phyloP scores from a whole-genome alignment of 2,329 filamentous ascomycete genomes.

The Trichoderma semiorbis region DNA sequence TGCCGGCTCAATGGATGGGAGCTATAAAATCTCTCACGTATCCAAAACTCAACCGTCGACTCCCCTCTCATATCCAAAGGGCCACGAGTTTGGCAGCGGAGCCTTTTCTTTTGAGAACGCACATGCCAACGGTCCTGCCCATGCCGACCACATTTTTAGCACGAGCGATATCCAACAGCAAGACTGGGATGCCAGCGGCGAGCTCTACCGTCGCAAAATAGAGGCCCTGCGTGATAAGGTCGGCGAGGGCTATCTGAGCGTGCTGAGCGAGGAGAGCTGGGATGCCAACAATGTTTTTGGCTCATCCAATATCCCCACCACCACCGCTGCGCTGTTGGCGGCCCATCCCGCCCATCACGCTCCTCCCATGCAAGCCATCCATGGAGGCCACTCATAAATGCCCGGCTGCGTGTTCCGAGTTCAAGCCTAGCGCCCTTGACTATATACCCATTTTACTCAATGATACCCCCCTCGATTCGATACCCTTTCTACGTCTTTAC shows the following conservation, averaged over 20 bases:
- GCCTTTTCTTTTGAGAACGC: slow-evolving; percentile 6
- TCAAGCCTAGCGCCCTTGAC: not conserved
- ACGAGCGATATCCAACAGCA: slow-evolving; percentile 27
- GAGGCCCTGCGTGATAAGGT: slow-evolving; percentile 82
- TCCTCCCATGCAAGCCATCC: slow-evolving; percentile 45
- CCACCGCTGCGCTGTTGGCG: slow-evolving; percentile 29
- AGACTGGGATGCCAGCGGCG: slow-evolving; percentile 66
- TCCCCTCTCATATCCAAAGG: slow-evolving; percentile 32
- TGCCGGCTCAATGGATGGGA: slow-evolving; percentile 26
- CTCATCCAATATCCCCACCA: slow-evolving; percentile 25
- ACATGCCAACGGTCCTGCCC: not conserved
- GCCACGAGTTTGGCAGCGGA: slow-evolving; percentile 29
- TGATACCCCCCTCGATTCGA: slow-evolving; percentile 27
- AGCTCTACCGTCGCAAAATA: slow-evolving; percentile 83
- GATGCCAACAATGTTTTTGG: slow-evolving; percentile 37
- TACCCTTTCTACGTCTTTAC: slow-evolving; percentile 17
- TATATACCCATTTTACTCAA: slow-evolving; percentile 23
- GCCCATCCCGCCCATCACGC: slow-evolving; percentile 32
- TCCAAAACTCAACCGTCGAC: slow-evolving; percentile 37
- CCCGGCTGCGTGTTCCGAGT: not conserved
- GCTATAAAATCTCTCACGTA: slow-evolving; percentile 46
- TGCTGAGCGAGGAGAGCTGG: slow-evolving; percentile 75
- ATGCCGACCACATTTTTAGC: not conserved
- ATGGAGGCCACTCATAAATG: slow-evolving; percentile 50
- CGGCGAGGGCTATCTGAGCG: slow-evolving; percentile 82